phyloP scores from a whole-genome alignment of 495 filamentous ascomycete genomes.

The Daldinia childiae region DNA sequence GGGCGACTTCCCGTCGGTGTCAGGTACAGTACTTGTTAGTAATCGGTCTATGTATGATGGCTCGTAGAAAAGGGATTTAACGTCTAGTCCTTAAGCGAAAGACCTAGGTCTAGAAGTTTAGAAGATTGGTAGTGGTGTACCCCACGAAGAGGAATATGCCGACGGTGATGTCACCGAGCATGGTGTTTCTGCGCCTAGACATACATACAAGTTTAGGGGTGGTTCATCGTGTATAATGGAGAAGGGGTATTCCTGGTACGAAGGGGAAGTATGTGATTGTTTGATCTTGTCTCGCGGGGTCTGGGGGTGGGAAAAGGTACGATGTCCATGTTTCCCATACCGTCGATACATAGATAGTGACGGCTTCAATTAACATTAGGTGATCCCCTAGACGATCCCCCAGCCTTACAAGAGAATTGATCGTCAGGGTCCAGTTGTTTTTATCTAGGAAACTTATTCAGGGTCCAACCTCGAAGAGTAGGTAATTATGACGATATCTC shows the following conservation, averaged over 20 bases:
- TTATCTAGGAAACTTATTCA: constrained; percentile 7
- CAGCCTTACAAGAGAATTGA: constrained; percentile 29
- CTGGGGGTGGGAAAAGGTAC: not conserved
- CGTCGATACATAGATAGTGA: not conserved
- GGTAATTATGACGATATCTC: constrained; percentile 11
- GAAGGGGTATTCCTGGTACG: not conserved
- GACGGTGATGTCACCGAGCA: constrained; percentile 35
- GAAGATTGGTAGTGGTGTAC: constrained; percentile 19
- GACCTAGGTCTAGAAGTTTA: constrained; percentile 10
- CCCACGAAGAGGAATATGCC: constrained; percentile 15
- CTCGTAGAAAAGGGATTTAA: not conserved
- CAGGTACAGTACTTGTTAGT: not conserved
- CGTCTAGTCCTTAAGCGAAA: not conserved
- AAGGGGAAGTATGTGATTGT: not conserved
- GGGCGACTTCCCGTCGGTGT: not conserved
- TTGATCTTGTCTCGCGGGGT: not conserved
- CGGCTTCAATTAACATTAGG: not conserved
- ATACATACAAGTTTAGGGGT: not conserved
- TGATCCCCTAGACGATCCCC: constrained; percentile 17
- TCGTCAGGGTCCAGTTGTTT: constrained; percentile 40
- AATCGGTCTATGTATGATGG: not conserved
- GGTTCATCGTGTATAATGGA: not conserved
- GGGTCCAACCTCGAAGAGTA: constrained; percentile 5
- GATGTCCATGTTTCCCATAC: not conserved
- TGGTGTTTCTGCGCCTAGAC: not conserved